phyloP scores from a whole-genome alignment of 176 grass and related monocot genomes.

The Avena eriantha region DNA sequence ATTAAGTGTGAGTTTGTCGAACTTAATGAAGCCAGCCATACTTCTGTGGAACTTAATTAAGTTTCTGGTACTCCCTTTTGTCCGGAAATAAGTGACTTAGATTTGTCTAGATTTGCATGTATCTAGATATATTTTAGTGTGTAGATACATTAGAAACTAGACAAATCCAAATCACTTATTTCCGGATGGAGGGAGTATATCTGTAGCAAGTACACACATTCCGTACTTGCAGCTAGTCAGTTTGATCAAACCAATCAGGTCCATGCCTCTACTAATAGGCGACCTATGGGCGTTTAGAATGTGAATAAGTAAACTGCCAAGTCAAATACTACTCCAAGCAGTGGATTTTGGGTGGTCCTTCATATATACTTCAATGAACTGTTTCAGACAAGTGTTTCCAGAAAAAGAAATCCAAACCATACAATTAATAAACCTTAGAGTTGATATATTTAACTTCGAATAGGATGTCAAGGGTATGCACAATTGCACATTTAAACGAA shows the following conservation, averaged over 20 bases:
- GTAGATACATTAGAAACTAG: too few relatives aligned
- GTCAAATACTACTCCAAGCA: background rate
- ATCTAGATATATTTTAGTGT: too few relatives aligned
- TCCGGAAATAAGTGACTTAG: too few relatives aligned
- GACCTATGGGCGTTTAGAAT: background rate
- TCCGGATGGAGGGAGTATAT: background rate
- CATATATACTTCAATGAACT: slow-evolving; percentile 1
- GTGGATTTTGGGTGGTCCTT: background rate
- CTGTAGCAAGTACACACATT: slow-evolving; percentile 1
- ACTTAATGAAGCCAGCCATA: background rate
- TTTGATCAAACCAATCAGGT: slow-evolving; percentile 7
- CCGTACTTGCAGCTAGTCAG: background rate
- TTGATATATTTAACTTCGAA: slow-evolving; percentile 6
- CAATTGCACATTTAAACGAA: slow-evolving; percentile 10
- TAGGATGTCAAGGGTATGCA: slow-evolving; percentile 9
- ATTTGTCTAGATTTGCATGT: too few relatives aligned
- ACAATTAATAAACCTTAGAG: background rate
- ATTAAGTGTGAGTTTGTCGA: slow-evolving; percentile 23
- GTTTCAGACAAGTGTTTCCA: background rate
- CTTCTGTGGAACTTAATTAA: slow-evolving; percentile 11
- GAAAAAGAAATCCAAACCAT: background rate
- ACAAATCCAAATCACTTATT: too few relatives aligned
- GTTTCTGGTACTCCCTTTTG: background rate
- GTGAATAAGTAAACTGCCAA: slow-evolving; percentile 22
- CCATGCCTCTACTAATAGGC: slow-evolving; percentile 15